phyloP scores from a whole-genome alignment of 2,329 filamentous ascomycete genomes.

The Aspergillus brasiliensis region DNA sequence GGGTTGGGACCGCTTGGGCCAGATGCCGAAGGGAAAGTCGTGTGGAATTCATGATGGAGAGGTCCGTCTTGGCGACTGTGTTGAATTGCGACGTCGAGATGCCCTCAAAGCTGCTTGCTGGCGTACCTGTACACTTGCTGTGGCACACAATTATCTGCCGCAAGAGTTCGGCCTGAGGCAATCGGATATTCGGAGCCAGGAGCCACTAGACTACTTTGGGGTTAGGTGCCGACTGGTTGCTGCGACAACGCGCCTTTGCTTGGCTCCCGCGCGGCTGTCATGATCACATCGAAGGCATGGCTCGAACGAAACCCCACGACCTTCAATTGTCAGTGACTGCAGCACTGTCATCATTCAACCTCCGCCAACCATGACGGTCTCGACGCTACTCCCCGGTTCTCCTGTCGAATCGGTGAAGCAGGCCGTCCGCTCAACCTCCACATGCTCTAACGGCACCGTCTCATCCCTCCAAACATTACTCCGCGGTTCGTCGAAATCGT shows the following conservation, averaged over 20 bases:
- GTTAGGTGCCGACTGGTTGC: conserved; percentile 29
- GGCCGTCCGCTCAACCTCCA: conserved; percentile 56
- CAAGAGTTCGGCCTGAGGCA: conserved; percentile 12
- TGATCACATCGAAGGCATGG: conserved; percentile 12
- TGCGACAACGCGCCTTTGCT: conserved; percentile 30
- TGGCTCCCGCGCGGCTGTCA: conserved; percentile 14
- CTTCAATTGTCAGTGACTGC: neutral
- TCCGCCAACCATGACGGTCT: conserved; percentile 33
- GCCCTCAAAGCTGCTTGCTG: neutral
- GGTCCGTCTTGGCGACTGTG: conserved; percentile 14
- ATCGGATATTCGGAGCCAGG: conserved; percentile 5
- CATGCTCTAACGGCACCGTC: conserved; percentile 53
- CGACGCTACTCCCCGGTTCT: conserved; percentile 33
- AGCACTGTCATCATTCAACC: neutral
- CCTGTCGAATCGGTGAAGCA: conserved; percentile 53
- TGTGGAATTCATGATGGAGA: conserved; percentile 17
- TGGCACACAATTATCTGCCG: neutral
- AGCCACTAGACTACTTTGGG: conserved; percentile 15
- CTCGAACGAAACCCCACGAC: conserved; percentile 3
- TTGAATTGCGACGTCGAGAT: neutral
- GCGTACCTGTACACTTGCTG: neutral
- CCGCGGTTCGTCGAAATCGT: conserved; percentile 27
- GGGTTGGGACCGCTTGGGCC: conserved; percentile 7
- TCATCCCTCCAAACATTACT: conserved; percentile 44
- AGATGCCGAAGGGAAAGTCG: conserved; percentile 16